Evolutionary conservation across 352 stramenopile genomes (phyloP), one percentile per base, ranked within the genome.

Genomic region (Pythium angustatum): DNA sequence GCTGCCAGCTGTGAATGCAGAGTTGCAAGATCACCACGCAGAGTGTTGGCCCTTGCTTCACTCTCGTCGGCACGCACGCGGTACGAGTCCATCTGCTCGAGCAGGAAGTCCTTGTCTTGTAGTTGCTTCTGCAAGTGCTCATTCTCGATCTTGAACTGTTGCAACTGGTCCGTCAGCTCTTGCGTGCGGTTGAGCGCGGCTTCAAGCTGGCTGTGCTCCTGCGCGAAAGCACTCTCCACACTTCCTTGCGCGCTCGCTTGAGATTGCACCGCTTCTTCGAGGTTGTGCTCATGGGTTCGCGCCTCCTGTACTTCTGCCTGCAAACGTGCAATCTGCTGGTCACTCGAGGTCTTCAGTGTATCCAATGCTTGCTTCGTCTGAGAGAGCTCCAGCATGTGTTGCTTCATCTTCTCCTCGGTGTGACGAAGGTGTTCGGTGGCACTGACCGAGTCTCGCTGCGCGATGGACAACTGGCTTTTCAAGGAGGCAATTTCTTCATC

Each of bases 61-160:
- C 58, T 77, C 28, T 86, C 78, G 49, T 84, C 76, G 2, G 80
- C 79, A 44, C 75, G 64, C 27, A 68, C 49, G 9, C 76, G 69
- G 36, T 84, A 83, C 41, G 49, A 68, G 27, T 85, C 77, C 34
- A 85, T 69, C 33, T 88, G 79, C 59, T 88, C 79, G 17, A 90
- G 58, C 30, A 87, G 71, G 33, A 85, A 88, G 30, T 90, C 81
- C 33, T 85, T 84, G 62, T 90, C 81, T 10, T 68, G 73, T 12
- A 88, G 57, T 57, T 90, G 67, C 49, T 88, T 86, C 69, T 90
- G 81, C 21, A 90, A 69, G 38, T 87, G 78, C 49, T 88, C 76
- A 50, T 85, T 90, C 66, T 90, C 79, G 53, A 85, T 88, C 60
- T 90, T 88, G 71, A 87, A 83, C 58, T 90, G 77, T 52, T 88